Conservation (phyloP, 2,329 filamentous ascomycete species). For the Grosmannia huntii region DNA sequence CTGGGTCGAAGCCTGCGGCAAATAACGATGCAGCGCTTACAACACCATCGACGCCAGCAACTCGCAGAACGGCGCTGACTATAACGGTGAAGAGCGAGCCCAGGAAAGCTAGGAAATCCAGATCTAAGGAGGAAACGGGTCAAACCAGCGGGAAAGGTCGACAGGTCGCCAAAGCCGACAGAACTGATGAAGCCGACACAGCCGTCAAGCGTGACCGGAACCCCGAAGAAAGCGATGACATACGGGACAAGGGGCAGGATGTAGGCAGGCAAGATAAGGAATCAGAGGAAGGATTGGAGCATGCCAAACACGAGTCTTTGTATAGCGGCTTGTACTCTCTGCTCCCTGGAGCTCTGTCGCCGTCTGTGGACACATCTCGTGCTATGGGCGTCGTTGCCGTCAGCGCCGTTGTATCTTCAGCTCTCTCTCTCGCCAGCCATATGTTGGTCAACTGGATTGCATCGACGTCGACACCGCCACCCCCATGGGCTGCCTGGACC, state of each 20-base stretch:
- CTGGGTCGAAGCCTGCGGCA: background rate
- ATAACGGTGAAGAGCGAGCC: background rate
- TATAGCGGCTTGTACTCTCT: background rate
- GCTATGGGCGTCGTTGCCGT: background rate
- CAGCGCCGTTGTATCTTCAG: background rate
- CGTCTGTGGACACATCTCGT: constrained; percentile 1
- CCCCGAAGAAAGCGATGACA: background rate
- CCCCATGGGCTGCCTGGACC: constrained; percentile 1
- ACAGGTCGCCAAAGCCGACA: background rate
- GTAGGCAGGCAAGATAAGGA: background rate
- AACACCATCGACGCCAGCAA: background rate
- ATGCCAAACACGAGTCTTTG: background rate
- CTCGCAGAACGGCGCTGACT: background rate
- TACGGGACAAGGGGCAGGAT: background rate
- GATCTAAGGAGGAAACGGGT: background rate
- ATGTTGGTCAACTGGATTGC: background rate
- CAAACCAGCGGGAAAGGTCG: background rate
- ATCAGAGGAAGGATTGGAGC: background rate
- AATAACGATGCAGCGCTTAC: background rate
- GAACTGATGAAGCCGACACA: background rate
- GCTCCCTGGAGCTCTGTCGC: constrained; percentile 7
- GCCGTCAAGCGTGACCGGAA: background rate
- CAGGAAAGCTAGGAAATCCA: background rate
- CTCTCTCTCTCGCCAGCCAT: background rate
- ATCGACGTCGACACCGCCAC: background rate